A percentile compares a stretch with the other conserved stretches of the same genome.
Evolutionary conservation across 805 yeast species (phyloP).

Genomic region (Starmerella asiatica): DNA sequence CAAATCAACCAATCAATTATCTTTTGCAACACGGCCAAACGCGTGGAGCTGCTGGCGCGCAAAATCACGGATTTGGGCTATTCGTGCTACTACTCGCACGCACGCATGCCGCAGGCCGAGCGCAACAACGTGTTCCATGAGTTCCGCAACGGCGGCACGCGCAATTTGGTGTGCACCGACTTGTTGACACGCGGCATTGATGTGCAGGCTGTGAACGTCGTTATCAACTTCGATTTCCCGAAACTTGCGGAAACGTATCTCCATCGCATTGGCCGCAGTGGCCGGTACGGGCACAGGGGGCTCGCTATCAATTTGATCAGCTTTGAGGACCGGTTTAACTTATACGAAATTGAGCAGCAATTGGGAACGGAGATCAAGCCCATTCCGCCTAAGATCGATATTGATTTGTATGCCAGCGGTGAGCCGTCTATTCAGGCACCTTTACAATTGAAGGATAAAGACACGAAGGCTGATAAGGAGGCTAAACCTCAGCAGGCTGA

Average conservation of each 20-base stretch:
- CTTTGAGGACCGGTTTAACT: constrained; percentile 89
- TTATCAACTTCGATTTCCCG: constrained; percentile 95
- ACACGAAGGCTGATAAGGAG: background rate
- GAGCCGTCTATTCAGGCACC: constrained; percentile 28
- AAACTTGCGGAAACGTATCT: constrained; percentile 94
- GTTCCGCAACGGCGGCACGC: constrained; percentile 94
- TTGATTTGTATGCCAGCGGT: constrained; percentile 73
- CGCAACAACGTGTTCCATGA: constrained; percentile 98
- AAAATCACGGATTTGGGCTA: constrained; percentile 93
- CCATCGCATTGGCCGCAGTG: constrained; percentile 98
- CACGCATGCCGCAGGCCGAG: constrained; percentile 92
- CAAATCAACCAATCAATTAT: constrained; percentile 95
- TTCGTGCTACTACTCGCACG: constrained; percentile 94
- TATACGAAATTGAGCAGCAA: constrained; percentile 92
- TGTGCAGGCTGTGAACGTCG: constrained; percentile 97
- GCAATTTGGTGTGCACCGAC: constrained; percentile 95
- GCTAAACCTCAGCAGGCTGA: background rate
- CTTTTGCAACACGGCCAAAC: constrained; percentile 90
- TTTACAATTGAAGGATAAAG: too few species aligned
- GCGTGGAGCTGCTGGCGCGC: constrained; percentile 90
- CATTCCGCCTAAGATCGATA: constrained; percentile 87
- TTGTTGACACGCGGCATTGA: constrained; percentile 95
- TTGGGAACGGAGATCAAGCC: constrained; percentile 95
- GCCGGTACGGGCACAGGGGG: constrained; percentile 97
- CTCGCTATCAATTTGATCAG: constrained; percentile 91